Percentiles rank a stretch among this genome's conserved stretches.
phyloP scores from a whole-genome alignment of 108 stramenopile species.

The Aurantiochytrium sp. region DNA sequence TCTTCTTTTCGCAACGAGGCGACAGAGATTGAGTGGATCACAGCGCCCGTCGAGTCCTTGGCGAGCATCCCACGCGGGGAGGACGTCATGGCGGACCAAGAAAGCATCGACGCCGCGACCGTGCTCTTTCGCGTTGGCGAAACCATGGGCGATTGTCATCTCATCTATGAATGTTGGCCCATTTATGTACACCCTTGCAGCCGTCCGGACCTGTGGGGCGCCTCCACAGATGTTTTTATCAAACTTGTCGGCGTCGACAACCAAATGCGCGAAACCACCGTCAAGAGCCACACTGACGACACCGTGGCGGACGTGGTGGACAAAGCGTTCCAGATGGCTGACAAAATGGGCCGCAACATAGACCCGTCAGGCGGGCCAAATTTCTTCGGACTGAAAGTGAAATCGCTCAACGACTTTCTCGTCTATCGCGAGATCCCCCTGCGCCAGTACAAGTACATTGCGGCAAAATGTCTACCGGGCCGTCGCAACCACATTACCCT shows the following conservation, averaged over 20 bases:
- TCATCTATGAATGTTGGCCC: conserved; percentile 10
- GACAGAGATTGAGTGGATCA: conserved; percentile 1
- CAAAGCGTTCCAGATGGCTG: background rate
- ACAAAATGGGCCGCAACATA: background rate
- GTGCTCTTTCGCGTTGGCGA: background rate
- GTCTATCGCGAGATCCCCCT: conserved; percentile 3
- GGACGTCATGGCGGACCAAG: background rate
- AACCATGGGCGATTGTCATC: background rate
- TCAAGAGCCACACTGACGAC: background rate
- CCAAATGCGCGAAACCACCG: conserved; percentile 1
- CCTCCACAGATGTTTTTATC: background rate
- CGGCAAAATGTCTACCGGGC: background rate
- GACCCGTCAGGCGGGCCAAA: background rate
- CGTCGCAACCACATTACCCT: background rate
- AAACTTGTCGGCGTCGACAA: background rate
- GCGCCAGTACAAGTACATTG: conserved; percentile 16
- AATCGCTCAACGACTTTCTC: background rate
- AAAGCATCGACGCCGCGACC: background rate
- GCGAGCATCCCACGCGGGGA: background rate
- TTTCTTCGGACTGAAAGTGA: background rate
- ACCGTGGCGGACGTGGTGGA: conserved; percentile 15
- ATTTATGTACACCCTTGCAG: background rate
- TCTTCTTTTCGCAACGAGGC: background rate
- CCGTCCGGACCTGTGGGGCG: background rate
- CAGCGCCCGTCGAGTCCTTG: background rate